Percentiles rank a stretch among this genome's conserved stretches.
These are phyloP conservation scores for Chlorella vulgaris DNA, from an alignment of 139 green algal genomes.

Conservation along the genomic window DNA sequence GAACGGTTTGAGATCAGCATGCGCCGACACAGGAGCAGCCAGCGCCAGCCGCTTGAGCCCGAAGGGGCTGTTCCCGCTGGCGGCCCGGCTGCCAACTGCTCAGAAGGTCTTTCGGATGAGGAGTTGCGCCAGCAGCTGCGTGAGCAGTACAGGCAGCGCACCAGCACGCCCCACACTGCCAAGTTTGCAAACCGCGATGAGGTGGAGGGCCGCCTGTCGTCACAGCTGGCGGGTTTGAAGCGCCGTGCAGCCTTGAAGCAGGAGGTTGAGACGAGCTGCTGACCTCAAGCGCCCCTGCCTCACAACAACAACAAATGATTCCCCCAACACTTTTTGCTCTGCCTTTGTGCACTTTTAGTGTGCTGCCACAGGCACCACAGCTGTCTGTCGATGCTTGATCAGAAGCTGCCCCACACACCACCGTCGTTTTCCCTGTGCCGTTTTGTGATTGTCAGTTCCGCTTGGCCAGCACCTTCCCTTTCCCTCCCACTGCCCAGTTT, in stretches of 20 bases:
- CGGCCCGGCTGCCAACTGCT: not conserved
- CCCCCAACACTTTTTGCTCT: no score
- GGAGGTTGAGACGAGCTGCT: constrained; percentile 12
- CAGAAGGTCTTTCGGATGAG: not conserved
- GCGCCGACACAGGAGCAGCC: not conserved
- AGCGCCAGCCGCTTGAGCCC: not conserved
- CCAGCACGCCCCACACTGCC: not conserved
- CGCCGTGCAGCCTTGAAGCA: constrained; percentile 18
- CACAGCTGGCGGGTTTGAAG: constrained; percentile 32
- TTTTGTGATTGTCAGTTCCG: no score
- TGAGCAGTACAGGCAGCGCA: not conserved
- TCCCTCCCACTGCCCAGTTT: not conserved
- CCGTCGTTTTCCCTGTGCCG: no score
- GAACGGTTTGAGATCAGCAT: not conserved
- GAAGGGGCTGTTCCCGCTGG: not conserved
- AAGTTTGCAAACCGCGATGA: constrained; percentile 27
- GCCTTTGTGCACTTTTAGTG: no score
- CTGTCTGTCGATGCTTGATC: no score
- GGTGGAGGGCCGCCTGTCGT: constrained; percentile 19
- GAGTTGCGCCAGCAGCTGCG: not conserved
- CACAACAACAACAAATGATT: not conserved
- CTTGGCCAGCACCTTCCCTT: no score
- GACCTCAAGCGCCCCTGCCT: not conserved
- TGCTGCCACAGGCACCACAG: no score
- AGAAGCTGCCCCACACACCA: no score